A percentile compares a stretch with the other conserved stretches of the same genome.
Evolutionary conservation across 2,329 filamentous ascomycete species (phyloP).

Genomic region (Monosporascus sp.): DNA sequence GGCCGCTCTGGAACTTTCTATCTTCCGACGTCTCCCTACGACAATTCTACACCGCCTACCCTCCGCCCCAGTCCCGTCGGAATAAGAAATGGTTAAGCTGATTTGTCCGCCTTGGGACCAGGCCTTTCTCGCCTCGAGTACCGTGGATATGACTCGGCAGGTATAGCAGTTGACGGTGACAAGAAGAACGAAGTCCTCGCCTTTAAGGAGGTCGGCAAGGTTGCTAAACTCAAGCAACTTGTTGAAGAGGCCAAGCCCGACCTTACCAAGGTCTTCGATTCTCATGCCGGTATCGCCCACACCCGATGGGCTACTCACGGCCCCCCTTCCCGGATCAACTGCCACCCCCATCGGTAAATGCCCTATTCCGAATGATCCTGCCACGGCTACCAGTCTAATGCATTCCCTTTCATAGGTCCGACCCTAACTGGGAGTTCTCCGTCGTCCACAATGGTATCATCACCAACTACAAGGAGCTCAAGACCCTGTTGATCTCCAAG

Average conservation of each 20-base stretch:
- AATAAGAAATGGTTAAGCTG: conserved; percentile 14
- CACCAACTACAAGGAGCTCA: conserved; percentile 99
- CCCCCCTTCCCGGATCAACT: conserved; percentile 87
- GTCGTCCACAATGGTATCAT: conserved; percentile 99
- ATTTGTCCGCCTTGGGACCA: conserved; percentile 34
- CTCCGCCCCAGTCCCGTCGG: neutral
- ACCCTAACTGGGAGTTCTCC: conserved; percentile 91
- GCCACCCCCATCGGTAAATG: conserved; percentile 91
- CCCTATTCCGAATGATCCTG: conserved; percentile 9
- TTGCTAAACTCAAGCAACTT: conserved; percentile 90
- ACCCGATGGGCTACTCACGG: conserved; percentile 99
- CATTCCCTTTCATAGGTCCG: conserved; percentile 59
- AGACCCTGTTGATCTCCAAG: conserved; percentile 86
- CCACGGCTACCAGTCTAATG: conserved; percentile 19
- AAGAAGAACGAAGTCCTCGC: conserved; percentile 98
- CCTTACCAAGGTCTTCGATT: conserved; percentile 90
- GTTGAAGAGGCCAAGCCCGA: conserved; percentile 81
- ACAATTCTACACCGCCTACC: neutral
- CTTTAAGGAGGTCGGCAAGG: conserved; percentile 99
- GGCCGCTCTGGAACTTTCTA: conserved; percentile 3
- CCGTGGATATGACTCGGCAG: conserved; percentile 96
- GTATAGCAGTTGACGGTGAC: conserved; percentile 92
- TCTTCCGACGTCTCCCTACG: neutral
- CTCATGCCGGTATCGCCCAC: conserved; percentile 97
- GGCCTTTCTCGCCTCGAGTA: conserved; percentile 95